Base-by-base conservation (phyloP, 2,329 filamentous ascomycete species). In the Sporothrix mexicana region DNA sequence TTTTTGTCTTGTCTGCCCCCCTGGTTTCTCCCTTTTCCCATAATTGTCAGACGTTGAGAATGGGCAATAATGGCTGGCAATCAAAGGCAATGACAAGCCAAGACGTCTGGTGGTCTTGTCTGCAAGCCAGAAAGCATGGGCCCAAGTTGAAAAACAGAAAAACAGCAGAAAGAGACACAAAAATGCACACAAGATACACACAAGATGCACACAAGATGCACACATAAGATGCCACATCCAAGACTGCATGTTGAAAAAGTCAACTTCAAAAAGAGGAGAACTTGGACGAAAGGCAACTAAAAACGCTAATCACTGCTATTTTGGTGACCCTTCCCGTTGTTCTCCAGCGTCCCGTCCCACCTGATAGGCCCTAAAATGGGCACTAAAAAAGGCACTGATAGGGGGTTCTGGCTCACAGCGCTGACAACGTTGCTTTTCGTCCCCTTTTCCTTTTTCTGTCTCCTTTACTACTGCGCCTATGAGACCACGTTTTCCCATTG, bases 201-300 rank as follows among this genome's bases (percentile, higher is more conserved):
- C 30, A 5, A 30, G 7, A 36, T 36, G 30, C 30, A 36, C 30
- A 36, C 36, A 47, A 20, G 12, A 12, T 25, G 12, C n/a, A 64
- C 30, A 17, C 17, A 17, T 2, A 51, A 51, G 15, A 17, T 12
- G 20, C 51, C 20, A 12, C 51, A 20, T 13, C 41, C 61, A 47
- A 64, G 41, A 47, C 61, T 25, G 61, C 61, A 66, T 66, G 61
- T 47, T 17, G 61, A 66, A 66, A 66, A 47, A 66, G 41, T 62
- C 61, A 4, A 25, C 23, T 9, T 55, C 51, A 17, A 51, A 51
- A 51, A 51, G 49, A 51, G 49, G 49, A n/a, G 7, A 51, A 53
- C n/a, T 9, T 10, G 9, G n/a, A 20, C 8, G 20, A 66, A 12
- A 8, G 41, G 20, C 12, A 17, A 43, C 17, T 10, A 47, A 20